These are phyloP conservation scores for Bacidia rubella DNA, from an alignment of 495 filamentous ascomycete genomes.

Conservation along the genomic window DNA sequence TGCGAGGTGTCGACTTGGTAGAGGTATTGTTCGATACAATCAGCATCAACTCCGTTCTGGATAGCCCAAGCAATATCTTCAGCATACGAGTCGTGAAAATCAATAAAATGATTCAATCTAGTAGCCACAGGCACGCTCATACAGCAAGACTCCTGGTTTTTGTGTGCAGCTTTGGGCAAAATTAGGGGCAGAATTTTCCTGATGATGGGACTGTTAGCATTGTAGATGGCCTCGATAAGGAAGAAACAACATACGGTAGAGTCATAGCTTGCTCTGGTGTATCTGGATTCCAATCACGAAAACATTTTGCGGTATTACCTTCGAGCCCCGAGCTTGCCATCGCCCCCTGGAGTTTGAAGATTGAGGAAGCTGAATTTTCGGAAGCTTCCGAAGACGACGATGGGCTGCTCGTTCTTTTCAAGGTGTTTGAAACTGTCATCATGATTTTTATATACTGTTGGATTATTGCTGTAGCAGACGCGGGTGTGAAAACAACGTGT, in stretches of 20 bases:
- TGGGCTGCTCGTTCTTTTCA: too few species aligned
- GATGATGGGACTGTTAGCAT: too few species aligned
- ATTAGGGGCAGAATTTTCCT: not conserved
- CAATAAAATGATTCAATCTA: slow-evolving; percentile 5
- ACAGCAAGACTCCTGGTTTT: not conserved
- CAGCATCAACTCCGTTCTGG: slow-evolving; percentile 2
- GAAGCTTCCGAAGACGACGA: too few species aligned
- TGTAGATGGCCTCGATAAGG: too few species aligned
- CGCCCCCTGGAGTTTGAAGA: too few species aligned
- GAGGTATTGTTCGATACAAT: slow-evolving; percentile 12
- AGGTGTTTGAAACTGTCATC: too few species aligned
- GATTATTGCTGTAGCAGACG: too few species aligned
- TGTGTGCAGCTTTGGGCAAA: not conserved
- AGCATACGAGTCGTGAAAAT: not conserved
- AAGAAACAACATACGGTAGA: not conserved
- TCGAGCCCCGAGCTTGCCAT: not conserved
- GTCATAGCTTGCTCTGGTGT: not conserved
- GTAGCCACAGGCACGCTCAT: not conserved
- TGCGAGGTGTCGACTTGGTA: not conserved
- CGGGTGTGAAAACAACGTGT: too few species aligned
- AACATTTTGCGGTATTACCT: not conserved
- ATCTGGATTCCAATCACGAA: not conserved
- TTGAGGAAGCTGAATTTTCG: too few species aligned
- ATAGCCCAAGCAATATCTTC: slow-evolving; percentile 8
- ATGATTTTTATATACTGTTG: too few species aligned